phyloP scores from a whole-genome alignment of 2,329 filamentous ascomycete genomes.

The Penicillium sclerotiorum region DNA sequence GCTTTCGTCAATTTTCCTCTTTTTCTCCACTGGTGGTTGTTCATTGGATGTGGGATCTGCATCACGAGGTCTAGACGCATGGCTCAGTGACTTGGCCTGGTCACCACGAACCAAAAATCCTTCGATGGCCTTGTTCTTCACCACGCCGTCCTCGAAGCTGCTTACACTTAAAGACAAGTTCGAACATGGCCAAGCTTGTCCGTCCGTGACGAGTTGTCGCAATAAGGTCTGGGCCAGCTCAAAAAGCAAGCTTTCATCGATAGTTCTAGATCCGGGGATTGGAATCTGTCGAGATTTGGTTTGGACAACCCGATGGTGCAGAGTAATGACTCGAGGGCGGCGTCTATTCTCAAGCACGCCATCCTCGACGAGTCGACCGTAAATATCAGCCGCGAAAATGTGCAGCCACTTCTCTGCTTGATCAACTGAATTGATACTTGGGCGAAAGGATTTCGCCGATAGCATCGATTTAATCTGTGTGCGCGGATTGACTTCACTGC shows the following conservation, averaged over 20 bases:
- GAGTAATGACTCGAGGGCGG: slow-evolving; percentile 79
- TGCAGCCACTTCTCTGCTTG: slow-evolving; percentile 83
- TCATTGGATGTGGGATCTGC: slow-evolving; percentile 10
- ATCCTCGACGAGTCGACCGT: slow-evolving; percentile 84
- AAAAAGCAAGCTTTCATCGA: slow-evolving; percentile 74
- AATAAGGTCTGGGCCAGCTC: slow-evolving; percentile 76
- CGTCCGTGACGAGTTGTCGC: slow-evolving; percentile 75
- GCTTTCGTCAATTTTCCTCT: slow-evolving; percentile 50
- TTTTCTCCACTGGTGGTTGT: slow-evolving; percentile 40
- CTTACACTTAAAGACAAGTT: slow-evolving; percentile 85
- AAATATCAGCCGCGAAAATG: slow-evolving; percentile 92
- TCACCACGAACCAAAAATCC: slow-evolving; percentile 75
- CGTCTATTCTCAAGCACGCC: slow-evolving; percentile 85
- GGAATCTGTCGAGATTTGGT: slow-evolving; percentile 73
- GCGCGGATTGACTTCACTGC: slow-evolving; percentile 83
- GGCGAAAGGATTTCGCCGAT: slow-evolving; percentile 92
- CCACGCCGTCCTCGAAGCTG: slow-evolving; percentile 88
- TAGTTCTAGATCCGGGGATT: slow-evolving; percentile 73
- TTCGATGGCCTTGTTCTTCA: slow-evolving; percentile 82
- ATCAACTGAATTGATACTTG: slow-evolving; percentile 74
- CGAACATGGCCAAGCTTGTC: slow-evolving; percentile 84
- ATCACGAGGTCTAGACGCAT: slow-evolving; percentile 21
- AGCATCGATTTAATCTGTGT: slow-evolving; percentile 98
- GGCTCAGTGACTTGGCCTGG: slow-evolving; percentile 53
- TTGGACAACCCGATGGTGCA: slow-evolving; percentile 77